Evolutionary conservation across 495 filamentous ascomycete species (phyloP).

Genomic region (Rostrohypoxylon terebratum): DNA sequence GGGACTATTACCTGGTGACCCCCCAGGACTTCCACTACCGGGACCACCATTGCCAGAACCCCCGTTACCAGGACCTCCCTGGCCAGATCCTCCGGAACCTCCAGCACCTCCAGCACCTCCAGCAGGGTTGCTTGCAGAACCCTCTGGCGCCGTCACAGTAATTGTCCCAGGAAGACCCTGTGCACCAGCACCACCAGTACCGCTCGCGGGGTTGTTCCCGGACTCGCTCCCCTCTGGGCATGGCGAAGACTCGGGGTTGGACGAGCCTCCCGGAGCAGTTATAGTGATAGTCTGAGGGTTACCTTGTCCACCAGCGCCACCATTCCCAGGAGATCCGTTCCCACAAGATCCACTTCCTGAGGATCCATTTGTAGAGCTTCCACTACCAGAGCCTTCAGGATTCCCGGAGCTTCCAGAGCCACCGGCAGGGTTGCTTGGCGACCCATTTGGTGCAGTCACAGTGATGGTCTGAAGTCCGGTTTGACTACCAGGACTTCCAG

Average conservation of each 20-base stretch:
- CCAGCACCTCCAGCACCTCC: constrained; percentile 24
- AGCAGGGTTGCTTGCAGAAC: constrained; percentile 32
- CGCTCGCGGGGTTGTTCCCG: constrained; percentile 19
- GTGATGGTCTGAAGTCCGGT: constrained; percentile 30
- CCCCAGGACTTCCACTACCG: neutral
- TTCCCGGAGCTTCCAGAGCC: constrained; percentile 20
- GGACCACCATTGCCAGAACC: constrained; percentile 10
- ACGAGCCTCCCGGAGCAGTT: constrained; percentile 39
- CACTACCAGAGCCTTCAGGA: neutral
- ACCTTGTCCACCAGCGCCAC: constrained; percentile 26
- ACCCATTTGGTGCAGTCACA: constrained; percentile 25
- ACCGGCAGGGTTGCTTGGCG: constrained; percentile 19
- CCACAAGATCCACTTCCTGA: neutral
- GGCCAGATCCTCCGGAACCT: neutral
- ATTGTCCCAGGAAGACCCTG: constrained; percentile 40
- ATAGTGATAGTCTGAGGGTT: constrained; percentile 39
- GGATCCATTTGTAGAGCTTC: neutral
- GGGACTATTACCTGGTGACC: constrained; percentile 28
- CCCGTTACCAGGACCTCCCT: constrained; percentile 11
- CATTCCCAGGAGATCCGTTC: neutral
- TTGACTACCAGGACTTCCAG: constrained; percentile 19
- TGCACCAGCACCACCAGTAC: constrained; percentile 26
- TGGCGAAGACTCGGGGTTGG: constrained; percentile 29
- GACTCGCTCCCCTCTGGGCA: constrained; percentile 32
- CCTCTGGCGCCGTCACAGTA: constrained; percentile 45